Percentiles rank a stretch among this genome's conserved stretches.
phyloP scores from a whole-genome alignment of 352 stramenopile species.

The Halophytophthora polymorphica region DNA sequence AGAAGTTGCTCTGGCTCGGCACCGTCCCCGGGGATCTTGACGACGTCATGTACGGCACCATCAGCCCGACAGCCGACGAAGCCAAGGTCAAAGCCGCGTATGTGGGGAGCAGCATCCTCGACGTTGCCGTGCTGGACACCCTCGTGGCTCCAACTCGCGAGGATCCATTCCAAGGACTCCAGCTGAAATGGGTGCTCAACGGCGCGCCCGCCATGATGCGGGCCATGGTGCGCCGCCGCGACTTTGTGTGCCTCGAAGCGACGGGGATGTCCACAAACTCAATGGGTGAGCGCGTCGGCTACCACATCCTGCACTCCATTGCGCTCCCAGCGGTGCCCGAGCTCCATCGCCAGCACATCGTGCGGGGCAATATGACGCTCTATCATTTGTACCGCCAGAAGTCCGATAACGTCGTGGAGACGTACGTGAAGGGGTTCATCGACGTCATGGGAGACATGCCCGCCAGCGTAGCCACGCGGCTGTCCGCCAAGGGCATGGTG shows the following conservation, averaged over 20 bases:
- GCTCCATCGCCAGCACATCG: conserved; percentile 36
- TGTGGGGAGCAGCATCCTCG: conserved; percentile 22
- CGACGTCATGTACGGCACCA: conserved; percentile 31
- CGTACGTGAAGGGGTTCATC: conserved; percentile 35
- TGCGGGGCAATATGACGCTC: conserved; percentile 49
- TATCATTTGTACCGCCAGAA: conserved; percentile 50
- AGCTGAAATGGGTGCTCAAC: conserved; percentile 59
- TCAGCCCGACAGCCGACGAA: conserved; percentile 15
- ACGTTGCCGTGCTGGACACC: conserved; percentile 22
- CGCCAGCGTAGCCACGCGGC: conserved; percentile 20
- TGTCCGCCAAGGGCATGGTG: conserved; percentile 29
- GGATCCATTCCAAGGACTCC: conserved; percentile 40
- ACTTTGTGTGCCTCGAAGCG: conserved; percentile 57
- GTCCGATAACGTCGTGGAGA: conserved; percentile 31
- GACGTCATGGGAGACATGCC: conserved; percentile 39
- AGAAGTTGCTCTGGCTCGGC: conserved; percentile 25
- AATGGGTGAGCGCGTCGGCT: conserved; percentile 44
- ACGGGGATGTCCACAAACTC: conserved; percentile 35
- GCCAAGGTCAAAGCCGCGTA: conserved; percentile 27
- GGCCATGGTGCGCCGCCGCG: conserved; percentile 42
- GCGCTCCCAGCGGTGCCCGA: conserved; percentile 21
- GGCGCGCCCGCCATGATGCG: conserved; percentile 37
- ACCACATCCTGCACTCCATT: conserved; percentile 34
- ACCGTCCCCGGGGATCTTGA: conserved; percentile 25
- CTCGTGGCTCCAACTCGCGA: conserved; percentile 18